Conservation (phyloP, 108 stramenopile genomes). For the Nitzschia putrida region DNA sequence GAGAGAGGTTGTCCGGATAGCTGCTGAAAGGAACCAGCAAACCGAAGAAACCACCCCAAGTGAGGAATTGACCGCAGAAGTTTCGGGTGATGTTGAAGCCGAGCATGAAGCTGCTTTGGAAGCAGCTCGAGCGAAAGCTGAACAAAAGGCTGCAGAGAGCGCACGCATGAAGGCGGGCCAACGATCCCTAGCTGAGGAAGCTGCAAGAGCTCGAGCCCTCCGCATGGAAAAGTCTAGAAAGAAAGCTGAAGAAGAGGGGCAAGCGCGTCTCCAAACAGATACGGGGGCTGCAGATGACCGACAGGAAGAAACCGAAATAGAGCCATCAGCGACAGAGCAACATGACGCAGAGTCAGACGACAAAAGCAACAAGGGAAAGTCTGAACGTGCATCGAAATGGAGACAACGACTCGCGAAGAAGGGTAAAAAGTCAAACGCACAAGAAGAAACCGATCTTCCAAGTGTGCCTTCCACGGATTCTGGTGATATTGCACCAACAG, state of each 20-base stretch:
- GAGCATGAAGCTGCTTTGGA: constrained; percentile 11
- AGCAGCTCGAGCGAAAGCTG: not conserved
- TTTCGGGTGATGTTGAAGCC: not conserved
- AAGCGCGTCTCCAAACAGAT: not conserved
- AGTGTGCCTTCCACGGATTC: not conserved
- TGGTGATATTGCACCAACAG: not conserved
- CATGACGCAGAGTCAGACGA: not conserved
- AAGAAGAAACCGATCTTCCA: not conserved
- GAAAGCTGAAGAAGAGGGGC: not conserved
- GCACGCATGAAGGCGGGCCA: constrained; percentile 2
- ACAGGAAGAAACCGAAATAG: not conserved
- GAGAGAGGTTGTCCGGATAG: not conserved
- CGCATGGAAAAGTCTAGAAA: not conserved
- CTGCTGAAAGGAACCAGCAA: not conserved
- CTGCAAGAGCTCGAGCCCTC: not conserved
- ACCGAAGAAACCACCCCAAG: not conserved
- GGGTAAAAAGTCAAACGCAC: not conserved
- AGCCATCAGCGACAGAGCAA: not conserved
- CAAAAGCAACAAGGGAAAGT: constrained; percentile 10
- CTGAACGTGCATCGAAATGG: constrained; percentile 6
- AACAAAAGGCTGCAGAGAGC: not conserved
- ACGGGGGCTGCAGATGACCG: not conserved
- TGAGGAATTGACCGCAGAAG: not conserved
- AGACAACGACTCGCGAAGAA: constrained; percentile 10
- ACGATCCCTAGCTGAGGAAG: not conserved